Evolutionary conservation across 129 eudicot species (phyloP).

Genomic region (Silybum marianum): DNA sequence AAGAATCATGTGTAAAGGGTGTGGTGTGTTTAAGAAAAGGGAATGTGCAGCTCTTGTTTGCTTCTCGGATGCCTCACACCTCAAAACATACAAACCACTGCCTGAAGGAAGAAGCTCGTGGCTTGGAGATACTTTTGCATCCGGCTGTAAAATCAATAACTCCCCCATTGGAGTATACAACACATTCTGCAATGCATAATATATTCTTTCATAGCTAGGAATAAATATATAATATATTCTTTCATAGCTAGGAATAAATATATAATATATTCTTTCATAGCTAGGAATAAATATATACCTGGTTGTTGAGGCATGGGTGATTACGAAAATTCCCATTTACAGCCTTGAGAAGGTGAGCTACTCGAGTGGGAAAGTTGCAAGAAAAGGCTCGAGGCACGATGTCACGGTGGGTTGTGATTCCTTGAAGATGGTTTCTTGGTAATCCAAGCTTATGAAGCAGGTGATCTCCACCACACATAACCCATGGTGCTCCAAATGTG

Average conservation of each 20-base stretch:
- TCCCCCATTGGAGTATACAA: slow-evolving; percentile 87
- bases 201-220: no score
- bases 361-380: slow-evolving; percentile 73
- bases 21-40: slow-evolving; percentile 71
- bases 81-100: slow-evolving; percentile 66
- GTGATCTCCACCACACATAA: slow-evolving; percentile 87
- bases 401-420: slow-evolving; percentile 80
- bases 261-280: no score
- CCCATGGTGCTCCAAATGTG: slow-evolving; percentile 84
- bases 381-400: slow-evolving; percentile 88
- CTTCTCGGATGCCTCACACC: slow-evolving; percentile 40
- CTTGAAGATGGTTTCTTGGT: slow-evolving; percentile 64
- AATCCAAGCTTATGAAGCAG: slow-evolving; percentile 63
- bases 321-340: slow-evolving; percentile 69
- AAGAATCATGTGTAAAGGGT: slow-evolving; percentile 70
- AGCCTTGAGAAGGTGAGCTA: slow-evolving; percentile 71
- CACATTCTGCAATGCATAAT: slow-evolving; percentile 47
- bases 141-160: slow-evolving; percentile 79
- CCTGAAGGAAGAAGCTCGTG: slow-evolving; percentile 85
- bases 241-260: no score
- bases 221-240: no score
- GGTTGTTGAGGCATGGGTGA: slow-evolving; percentile 73
- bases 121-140: slow-evolving; percentile 65
- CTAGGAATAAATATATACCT: no score
- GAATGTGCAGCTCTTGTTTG: slow-evolving; percentile 59